Percentiles rank a stretch among this genome's conserved stretches.
Conservation (phyloP, 2,329 filamentous ascomycete genomes). For the Colletotrichum kahawae region DNA sequence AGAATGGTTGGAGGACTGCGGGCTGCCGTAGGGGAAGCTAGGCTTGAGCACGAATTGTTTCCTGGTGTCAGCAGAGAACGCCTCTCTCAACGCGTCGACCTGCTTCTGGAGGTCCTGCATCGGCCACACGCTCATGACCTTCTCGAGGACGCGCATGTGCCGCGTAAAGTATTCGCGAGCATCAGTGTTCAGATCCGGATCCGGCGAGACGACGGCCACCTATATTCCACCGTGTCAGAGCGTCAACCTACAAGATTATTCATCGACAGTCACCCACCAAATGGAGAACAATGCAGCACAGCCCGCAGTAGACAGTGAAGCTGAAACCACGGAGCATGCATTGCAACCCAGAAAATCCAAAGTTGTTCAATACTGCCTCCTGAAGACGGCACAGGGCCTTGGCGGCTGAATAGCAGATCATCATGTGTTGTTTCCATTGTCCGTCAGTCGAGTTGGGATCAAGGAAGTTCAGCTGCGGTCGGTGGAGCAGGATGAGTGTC, state of each 20-base stretch:
- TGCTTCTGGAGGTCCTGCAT: conserved; percentile 91
- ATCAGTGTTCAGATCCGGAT: conserved; percentile 84
- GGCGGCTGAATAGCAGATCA: conserved; percentile 82
- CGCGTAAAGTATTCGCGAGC: conserved; percentile 88
- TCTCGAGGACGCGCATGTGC: conserved; percentile 92
- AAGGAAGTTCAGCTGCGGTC: conserved; percentile 82
- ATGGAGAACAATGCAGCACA: conserved; percentile 93
- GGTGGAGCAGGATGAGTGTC: conserved; percentile 83
- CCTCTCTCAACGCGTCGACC: conserved; percentile 85
- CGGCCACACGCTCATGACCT: conserved; percentile 81
- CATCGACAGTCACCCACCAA: conserved; percentile 65
- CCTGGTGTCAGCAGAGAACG: conserved; percentile 84
- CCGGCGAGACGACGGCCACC: conserved; percentile 92
- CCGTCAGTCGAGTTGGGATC: conserved; percentile 74
- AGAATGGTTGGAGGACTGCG: conserved; percentile 66
- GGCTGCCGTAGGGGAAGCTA: conserved; percentile 85
- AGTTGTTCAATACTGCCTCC: conserved; percentile 79
- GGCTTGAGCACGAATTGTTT: conserved; percentile 90
- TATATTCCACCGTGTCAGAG: conserved; percentile 39
- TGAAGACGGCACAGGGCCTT: conserved; percentile 86
- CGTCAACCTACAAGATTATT: background rate
- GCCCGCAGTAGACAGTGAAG: conserved; percentile 90
- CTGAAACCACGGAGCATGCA: conserved; percentile 95
- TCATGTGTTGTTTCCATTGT: conserved; percentile 87
- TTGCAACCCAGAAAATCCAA: conserved; percentile 79